Evolutionary conservation across 2,329 filamentous ascomycete genomes (phyloP), one percentile per base, ranked within the genome.

Genomic region (Colletotrichum sp.): DNA sequence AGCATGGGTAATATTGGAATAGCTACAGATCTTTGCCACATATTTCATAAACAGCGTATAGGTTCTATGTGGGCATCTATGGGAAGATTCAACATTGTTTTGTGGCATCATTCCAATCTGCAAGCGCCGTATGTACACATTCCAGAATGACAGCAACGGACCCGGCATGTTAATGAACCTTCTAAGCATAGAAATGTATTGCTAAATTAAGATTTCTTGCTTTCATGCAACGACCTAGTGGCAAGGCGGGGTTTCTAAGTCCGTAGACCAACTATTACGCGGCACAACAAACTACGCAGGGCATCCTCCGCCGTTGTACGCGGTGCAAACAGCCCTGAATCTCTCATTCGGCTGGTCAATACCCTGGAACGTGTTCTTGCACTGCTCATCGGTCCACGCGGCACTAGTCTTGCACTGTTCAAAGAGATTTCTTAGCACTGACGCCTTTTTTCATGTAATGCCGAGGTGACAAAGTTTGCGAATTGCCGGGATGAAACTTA

Each of bases 401-500:
- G 43, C 18, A 6, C 43, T 48, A 7, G 43, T 48, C 43, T 48
- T 48, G 43, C 43, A 48, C 43, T 48, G n/a, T 48, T 48, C 5
- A 4, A 21, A 21, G 43, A n/a, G 18, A 4, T 7, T 1, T 48
- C 6, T 48, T 13, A 48, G 43, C 43, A 48, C 43, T 48, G 3
- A 13, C 3, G 3, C n/a, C 10, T 21, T 21, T 21, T 21, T 48
- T 6, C 9, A 21, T 21, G 43, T 4, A 48, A 48, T 4, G 18
- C 2, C 10, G 1, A 21, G 43, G n/a, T 13, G 18, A 13, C 1
- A 21, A 48, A 48, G n/a, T n/a, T 13, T 1, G n/a, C 38, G 0
- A 1, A 13, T 48, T 12, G 6, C 0, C 10, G 21, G 18, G 43
- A 48, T 48, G 43, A 12, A 2, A 48, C 43, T 3, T 21, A 48